These are phyloP conservation scores for Naegleria fowleri DNA, from an alignment of 208 protist species.

Conservation along the genomic window DNA sequence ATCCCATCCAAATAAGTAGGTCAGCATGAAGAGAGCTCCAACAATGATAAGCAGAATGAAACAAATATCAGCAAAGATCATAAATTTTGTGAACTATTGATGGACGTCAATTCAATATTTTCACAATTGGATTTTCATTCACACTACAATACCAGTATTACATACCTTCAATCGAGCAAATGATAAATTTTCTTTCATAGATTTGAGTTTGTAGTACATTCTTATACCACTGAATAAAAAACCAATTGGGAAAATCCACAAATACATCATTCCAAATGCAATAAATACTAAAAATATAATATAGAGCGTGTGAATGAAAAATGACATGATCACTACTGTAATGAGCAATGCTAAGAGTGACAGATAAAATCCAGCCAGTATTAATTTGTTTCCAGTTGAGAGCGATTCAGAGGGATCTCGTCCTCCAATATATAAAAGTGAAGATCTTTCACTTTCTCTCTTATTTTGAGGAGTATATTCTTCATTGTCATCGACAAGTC, in stretches of 20 bases:
- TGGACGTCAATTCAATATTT: background rate
- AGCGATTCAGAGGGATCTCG: background rate
- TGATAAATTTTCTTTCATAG: background rate
- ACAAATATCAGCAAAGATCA: conserved; percentile 9
- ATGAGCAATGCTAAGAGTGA: background rate
- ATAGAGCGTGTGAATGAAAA: background rate
- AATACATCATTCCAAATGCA: background rate
- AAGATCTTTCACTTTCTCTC: background rate
- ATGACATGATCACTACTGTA: background rate
- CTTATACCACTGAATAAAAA: conserved; percentile 4
- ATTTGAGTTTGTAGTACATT: conserved; percentile 2
- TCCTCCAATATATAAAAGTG: background rate
- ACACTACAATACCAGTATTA: background rate
- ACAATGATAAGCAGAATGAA: background rate
- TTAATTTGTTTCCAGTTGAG: background rate
- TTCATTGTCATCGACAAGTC: background rate
- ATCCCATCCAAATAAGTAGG: background rate
- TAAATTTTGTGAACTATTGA: background rate
- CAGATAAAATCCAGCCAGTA: background rate
- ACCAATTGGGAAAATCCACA: background rate
- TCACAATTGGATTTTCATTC: too few species aligned
- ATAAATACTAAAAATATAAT: background rate
- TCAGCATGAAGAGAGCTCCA: background rate
- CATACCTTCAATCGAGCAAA: background rate
- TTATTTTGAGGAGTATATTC: background rate